phyloP scores from a whole-genome alignment of 225 moss, liverwort and hornwort genomes.

The Climacium dendroides region DNA sequence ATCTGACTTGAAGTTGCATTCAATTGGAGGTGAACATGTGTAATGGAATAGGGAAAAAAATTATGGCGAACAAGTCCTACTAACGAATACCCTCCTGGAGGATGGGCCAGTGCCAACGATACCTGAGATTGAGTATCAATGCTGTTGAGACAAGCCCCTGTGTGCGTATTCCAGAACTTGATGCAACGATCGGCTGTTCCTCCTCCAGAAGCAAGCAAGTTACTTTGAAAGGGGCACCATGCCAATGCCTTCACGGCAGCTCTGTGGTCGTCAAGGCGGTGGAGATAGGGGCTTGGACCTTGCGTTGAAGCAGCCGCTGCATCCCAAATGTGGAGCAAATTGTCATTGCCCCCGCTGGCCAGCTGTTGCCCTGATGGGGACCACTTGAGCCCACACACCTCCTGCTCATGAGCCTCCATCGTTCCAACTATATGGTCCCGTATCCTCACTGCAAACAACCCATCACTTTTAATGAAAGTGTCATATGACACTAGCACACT shows the following conservation, averaged over 20 bases:
- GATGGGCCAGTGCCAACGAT: not conserved
- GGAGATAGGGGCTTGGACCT: slow-evolving; percentile 59
- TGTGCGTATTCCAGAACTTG: slow-evolving; percentile 97
- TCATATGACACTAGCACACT: not conserved
- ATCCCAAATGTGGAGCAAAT: slow-evolving; percentile 92
- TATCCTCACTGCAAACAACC: slow-evolving; percentile 53
- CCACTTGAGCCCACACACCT: slow-evolving; percentile 96
- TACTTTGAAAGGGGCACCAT: slow-evolving; percentile 97
- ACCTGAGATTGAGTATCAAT: slow-evolving; percentile 93
- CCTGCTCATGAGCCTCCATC: slow-evolving; percentile 84
- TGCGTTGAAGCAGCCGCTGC: slow-evolving; percentile 58
- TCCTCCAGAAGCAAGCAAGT: slow-evolving; percentile 84
- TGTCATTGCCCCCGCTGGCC: slow-evolving; percentile 95
- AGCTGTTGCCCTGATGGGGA: slow-evolving; percentile 87
- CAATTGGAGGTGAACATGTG: not conserved
- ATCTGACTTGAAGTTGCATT: not conserved
- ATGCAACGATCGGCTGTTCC: slow-evolving; percentile 96
- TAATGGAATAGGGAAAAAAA: not conserved
- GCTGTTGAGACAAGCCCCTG: slow-evolving; percentile 85
- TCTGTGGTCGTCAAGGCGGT: slow-evolving; percentile 77
- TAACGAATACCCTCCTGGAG: no score
- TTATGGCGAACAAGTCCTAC: not conserved
- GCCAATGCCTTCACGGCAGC: slow-evolving; percentile 95
- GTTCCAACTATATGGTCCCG: slow-evolving; percentile 68
- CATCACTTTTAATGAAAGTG: not conserved